Evolutionary conservation across 352 stramenopile species (phyloP), one percentile per base, ranked within the genome.

Genomic region (Stephanocyclus meneghinianus): DNA sequence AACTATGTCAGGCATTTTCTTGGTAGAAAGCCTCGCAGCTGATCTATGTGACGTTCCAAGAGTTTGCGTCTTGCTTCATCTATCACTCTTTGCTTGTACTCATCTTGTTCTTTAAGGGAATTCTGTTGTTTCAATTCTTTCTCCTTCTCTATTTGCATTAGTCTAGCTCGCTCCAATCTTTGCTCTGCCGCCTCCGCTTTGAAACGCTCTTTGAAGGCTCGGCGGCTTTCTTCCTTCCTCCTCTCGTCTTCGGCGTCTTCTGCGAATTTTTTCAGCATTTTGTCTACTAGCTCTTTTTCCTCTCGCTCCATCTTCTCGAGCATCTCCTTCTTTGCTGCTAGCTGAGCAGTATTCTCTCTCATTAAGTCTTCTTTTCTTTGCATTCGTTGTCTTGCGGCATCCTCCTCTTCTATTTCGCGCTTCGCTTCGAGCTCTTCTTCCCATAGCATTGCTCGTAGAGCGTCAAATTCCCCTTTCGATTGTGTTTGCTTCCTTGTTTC

Each of bases 401-500:
- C 80, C 80, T 90, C 89, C 32, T 91, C 86, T 68, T 86, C 66
- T 56, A 79, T 84, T 56, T 77, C 86, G 55, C 59, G 69, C 50
- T 88, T 85, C 18, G 78, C 80, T 67, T 90, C 79, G 45, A 96
- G 77, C 70, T 97, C 95, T 74, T 97, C 94, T 67, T 96, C 94
- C 94, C 94, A 98, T n/a, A 97, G 84, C 67, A 97, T 90, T 79
- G 96, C 92, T 35, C 94, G 93, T 26, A 97, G 84, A 18, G 74
- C 84, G 72, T 95, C 90, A 81, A 96, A 94, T 76, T 97, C 94
- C 71, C 96, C 87, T n/a, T 96, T 94, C 32, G 94, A 86, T 50
- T 93, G 84, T 66, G 83, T 90, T 78, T 95, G 92, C 32, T 88
- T 87, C 63, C 94, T 85, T 71, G 96, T 97, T 79, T 97, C 92